Evolutionary conservation across 306 rosid species (phyloP).

Genomic region (Cercis canadensis): DNA sequence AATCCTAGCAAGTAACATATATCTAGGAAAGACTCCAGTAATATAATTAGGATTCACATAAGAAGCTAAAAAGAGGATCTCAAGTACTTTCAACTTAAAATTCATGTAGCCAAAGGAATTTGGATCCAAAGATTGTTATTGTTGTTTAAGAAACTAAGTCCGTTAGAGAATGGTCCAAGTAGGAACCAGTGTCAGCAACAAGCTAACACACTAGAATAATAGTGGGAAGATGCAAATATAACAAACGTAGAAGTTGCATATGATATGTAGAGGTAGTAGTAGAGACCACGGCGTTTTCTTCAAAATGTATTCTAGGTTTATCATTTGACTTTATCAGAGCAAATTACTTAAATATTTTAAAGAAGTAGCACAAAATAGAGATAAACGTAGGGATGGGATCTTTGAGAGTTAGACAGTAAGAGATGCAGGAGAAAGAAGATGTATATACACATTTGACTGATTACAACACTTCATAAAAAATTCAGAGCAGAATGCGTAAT

Average conservation of each 20-base stretch:
- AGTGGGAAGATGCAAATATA: slow-evolving; percentile 1
- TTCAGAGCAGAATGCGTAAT: slow-evolving; percentile 4
- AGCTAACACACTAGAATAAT: slow-evolving; percentile 22
- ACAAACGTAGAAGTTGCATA: slow-evolving; percentile 28
- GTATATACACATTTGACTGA: slow-evolving; percentile 24
- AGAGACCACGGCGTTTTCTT: neutral
- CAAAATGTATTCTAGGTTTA: slow-evolving; percentile 18
- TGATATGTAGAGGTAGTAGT: slow-evolving; percentile 10
- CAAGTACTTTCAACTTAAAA: slow-evolving; percentile 9
- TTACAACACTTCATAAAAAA: slow-evolving; percentile 25
- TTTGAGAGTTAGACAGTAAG: slow-evolving; percentile 13
- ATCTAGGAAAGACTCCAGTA: neutral
- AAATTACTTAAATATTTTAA: neutral
- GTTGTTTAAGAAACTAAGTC: slow-evolving; percentile 12
- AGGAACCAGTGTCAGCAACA: slow-evolving; percentile 23
- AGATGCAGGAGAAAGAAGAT: slow-evolving; percentile 20
- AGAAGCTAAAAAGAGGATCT: slow-evolving; percentile 14
- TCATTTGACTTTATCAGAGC: slow-evolving; percentile 27
- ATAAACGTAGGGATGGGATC: slow-evolving; percentile 14
- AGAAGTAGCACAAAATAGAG: slow-evolving; percentile 4
- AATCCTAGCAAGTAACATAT: slow-evolving; percentile 7
- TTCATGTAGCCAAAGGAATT: slow-evolving; percentile 30
- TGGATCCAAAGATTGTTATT: neutral
- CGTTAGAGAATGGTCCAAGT: slow-evolving; percentile 11
- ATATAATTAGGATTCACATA: slow-evolving; percentile 3